A percentile compares a stretch with the other conserved stretches of the same genome.
Evolutionary conservation across 495 filamentous ascomycete species (phyloP).

Genomic region (Aspergillus incahuasiensis): DNA sequence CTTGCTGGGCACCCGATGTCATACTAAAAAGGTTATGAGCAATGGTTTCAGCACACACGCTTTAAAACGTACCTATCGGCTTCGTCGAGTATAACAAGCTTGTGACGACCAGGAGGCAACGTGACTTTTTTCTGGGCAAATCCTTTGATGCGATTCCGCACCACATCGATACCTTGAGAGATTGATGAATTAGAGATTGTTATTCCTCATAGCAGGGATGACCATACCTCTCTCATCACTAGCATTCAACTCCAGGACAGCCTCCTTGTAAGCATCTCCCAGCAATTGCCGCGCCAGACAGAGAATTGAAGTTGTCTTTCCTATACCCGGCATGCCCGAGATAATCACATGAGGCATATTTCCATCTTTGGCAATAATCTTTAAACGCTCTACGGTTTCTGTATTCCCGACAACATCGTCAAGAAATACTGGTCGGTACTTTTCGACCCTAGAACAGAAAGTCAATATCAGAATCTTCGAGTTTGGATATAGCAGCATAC

Average conservation of each 20-base stretch:
- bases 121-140: slow-evolving; percentile 99
- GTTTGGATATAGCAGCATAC: slow-evolving; percentile 42
- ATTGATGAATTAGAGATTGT: slow-evolving; percentile 6
- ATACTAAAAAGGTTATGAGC: slow-evolving; percentile 45
- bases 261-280: slow-evolving; percentile 94
- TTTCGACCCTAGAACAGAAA: slow-evolving; percentile 74
- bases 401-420: slow-evolving; percentile 97
- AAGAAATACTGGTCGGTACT: slow-evolving; percentile 90
- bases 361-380: slow-evolving; percentile 98
- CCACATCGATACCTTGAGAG: slow-evolving; percentile 82
- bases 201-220: background rate
- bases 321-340: slow-evolving; percentile 97
- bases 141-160: slow-evolving; percentile 96
- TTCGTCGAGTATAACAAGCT: slow-evolving; percentile 96
- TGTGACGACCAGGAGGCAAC: slow-evolving; percentile 83
- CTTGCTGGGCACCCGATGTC: slow-evolving; percentile 95
- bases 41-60: background rate
- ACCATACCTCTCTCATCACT: slow-evolving; percentile 81
- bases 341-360: slow-evolving; percentile 99
- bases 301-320: slow-evolving; percentile 95
- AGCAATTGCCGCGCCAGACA: slow-evolving; percentile 91
- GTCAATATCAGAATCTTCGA: background rate
- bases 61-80: slow-evolving; percentile 63
- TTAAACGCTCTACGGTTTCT: slow-evolving; percentile 93
- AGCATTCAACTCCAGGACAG: slow-evolving; percentile 92